phyloP scores from a whole-genome alignment of 805 yeast genomes.

The Metschnikowia santaceciliae region DNA sequence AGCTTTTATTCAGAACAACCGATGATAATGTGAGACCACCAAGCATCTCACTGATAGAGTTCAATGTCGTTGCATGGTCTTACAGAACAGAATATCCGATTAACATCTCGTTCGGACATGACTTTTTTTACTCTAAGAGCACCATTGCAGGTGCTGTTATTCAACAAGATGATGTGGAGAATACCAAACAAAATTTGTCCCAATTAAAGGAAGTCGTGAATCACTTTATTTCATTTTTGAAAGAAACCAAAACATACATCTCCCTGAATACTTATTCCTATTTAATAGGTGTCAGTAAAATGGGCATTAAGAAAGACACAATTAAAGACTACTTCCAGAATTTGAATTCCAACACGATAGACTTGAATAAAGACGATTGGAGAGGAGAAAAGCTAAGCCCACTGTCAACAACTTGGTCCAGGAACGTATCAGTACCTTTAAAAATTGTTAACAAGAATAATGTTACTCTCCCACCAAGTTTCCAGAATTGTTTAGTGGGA shows the following conservation, averaged over 20 bases:
- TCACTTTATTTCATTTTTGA: conserved; percentile 32
- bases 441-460: conserved; percentile 39
- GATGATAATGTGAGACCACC: conserved; percentile 30
- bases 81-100: conserved; percentile 39
- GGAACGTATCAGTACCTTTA: conserved; percentile 39
- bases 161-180: conserved; percentile 25
- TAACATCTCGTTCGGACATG: conserved; percentile 37
- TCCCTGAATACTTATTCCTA: conserved; percentile 33
- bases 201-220: conserved; percentile 33
- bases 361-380: conserved; percentile 26
- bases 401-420: conserved; percentile 28
- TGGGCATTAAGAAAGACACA: conserved; percentile 39
- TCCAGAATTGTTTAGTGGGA: conserved; percentile 60
- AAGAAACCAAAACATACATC: conserved; percentile 29
- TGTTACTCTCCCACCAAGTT: conserved; percentile 55
- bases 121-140: conserved; percentile 36
- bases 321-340: conserved; percentile 35
- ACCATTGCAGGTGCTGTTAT: conserved; percentile 16
- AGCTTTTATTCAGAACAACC: conserved; percentile 25
- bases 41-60: conserved; percentile 29
- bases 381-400: conserved; percentile 20
- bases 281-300: conserved; percentile 34
- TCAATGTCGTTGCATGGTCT: conserved; percentile 39
- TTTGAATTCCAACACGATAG: conserved; percentile 10
- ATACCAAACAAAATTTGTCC: conserved; percentile 34